phyloP scores from a whole-genome alignment of 495 filamentous ascomycete species.

The Lepidopterella palustris region DNA sequence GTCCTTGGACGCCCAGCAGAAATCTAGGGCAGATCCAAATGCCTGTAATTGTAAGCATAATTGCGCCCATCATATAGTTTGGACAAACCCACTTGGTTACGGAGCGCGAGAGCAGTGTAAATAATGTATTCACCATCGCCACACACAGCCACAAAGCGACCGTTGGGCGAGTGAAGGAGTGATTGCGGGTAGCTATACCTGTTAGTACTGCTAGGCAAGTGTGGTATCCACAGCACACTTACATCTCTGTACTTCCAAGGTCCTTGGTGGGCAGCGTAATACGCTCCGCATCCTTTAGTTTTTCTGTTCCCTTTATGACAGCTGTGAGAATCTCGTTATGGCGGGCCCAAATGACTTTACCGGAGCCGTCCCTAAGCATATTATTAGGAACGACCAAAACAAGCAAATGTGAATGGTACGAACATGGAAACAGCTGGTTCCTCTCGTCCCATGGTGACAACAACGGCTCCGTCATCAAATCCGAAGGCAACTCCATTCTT shows the following conservation, averaged over 20 bases:
- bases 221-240: not conserved
- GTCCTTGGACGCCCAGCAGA: constrained; percentile 95
- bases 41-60: no score
- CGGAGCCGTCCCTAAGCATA: constrained; percentile 56
- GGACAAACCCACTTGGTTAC: constrained; percentile 89
- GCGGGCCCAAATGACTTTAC: constrained; percentile 91
- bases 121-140: constrained; percentile 98
- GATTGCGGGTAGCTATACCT: constrained; percentile 68
- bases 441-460: constrained; percentile 94
- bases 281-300: constrained; percentile 79
- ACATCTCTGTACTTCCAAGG: constrained; percentile 83
- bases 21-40: constrained; percentile 90
- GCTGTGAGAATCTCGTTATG: constrained; percentile 92
- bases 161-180: constrained; percentile 91
- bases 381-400: not conserved
- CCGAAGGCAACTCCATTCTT: constrained; percentile 91
- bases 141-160: constrained; percentile 92
- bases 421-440: constrained; percentile 94
- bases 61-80: constrained; percentile 97
- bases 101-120: constrained; percentile 93
- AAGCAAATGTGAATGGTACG: not conserved
- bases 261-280: constrained; percentile 88
- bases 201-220: not conserved
- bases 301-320: constrained; percentile 88
- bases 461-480: constrained; percentile 96